These are phyloP conservation scores for Daldinia sp. DNA, from an alignment of 2,329 filamentous ascomycete genomes.

Conservation along the genomic window DNA sequence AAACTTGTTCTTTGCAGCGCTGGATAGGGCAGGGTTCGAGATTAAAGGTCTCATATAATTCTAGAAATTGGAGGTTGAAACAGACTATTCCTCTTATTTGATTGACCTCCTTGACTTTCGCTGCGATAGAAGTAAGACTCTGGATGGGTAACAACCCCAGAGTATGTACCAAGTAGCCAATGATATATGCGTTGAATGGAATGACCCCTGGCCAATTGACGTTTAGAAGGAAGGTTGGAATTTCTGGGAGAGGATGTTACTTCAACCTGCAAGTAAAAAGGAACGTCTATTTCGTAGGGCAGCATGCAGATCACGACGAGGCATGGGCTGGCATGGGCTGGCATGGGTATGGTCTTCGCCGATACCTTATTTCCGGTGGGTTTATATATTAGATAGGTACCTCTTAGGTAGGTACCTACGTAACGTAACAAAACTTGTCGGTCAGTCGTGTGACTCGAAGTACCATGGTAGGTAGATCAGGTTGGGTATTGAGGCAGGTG, in stretches of 20 bases:
- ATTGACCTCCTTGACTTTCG: too few relatives aligned
- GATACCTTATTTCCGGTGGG: conserved; percentile 1
- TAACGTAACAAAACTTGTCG: not conserved
- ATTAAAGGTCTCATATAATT: too few relatives aligned
- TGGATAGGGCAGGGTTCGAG: too few relatives aligned
- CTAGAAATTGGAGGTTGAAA: too few relatives aligned
- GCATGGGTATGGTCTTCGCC: not conserved
- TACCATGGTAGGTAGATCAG: conserved; percentile 2
- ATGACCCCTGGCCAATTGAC: conserved; percentile 1
- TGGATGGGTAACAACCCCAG: too few relatives aligned
- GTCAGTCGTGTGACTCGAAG: conserved; percentile 13
- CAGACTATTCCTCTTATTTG: too few relatives aligned
- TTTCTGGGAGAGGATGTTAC: not conserved
- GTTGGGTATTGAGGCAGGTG: conserved; percentile 24
- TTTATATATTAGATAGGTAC: conserved; percentile 5
- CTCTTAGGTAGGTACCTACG: too few relatives aligned
- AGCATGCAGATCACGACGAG: not conserved
- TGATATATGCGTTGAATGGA: conserved; percentile 1
- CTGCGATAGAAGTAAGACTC: too few relatives aligned
- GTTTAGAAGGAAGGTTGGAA: conserved; percentile 1
- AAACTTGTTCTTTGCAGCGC: too few relatives aligned
- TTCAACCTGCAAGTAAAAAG: not conserved
- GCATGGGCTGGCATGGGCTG: not conserved
- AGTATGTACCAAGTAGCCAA: not conserved
- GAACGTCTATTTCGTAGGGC: not conserved